A percentile compares a stretch with the other conserved stretches of the same genome.
Evolutionary conservation across 257 asterid genomes (phyloP).

Genomic region (Solanum chilense): DNA sequence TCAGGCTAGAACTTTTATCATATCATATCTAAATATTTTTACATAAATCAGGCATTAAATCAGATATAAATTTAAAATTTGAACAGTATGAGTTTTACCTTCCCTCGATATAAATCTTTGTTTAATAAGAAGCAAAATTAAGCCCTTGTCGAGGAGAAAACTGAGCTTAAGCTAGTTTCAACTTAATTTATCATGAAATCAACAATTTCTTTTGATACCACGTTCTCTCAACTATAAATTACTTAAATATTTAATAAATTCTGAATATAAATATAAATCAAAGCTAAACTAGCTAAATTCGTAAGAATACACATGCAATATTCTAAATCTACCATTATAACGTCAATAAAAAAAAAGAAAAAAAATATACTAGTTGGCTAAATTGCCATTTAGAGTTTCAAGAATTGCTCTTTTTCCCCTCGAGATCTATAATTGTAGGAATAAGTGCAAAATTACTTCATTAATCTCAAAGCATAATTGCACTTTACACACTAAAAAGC

Average conservation of each 20-base stretch:
- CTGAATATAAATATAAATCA: background rate
- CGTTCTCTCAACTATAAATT: background rate
- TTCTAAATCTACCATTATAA: background rate
- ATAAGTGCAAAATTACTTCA: background rate
- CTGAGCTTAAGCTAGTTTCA: background rate
- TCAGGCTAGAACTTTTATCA: background rate
- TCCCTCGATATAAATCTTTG: background rate
- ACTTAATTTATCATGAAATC: background rate
- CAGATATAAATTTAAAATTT: background rate
- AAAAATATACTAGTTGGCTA: background rate
- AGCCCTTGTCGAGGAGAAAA: fast-evolving
- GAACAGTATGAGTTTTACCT: background rate
- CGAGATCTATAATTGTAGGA: background rate
- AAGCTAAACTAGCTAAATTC: background rate
- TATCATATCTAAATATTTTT: background rate
- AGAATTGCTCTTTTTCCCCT: background rate
- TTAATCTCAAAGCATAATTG: background rate
- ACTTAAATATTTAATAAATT: background rate
- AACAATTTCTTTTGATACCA: background rate
- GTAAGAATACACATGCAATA: background rate
- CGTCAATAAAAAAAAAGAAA: background rate
- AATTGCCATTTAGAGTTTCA: background rate
- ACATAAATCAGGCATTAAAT: background rate
- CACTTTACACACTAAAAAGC: background rate
- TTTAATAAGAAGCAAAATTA: background rate